Base-by-base conservation (phyloP, 2,329 filamentous ascomycete genomes). In the Beauveria sp. region DNA sequence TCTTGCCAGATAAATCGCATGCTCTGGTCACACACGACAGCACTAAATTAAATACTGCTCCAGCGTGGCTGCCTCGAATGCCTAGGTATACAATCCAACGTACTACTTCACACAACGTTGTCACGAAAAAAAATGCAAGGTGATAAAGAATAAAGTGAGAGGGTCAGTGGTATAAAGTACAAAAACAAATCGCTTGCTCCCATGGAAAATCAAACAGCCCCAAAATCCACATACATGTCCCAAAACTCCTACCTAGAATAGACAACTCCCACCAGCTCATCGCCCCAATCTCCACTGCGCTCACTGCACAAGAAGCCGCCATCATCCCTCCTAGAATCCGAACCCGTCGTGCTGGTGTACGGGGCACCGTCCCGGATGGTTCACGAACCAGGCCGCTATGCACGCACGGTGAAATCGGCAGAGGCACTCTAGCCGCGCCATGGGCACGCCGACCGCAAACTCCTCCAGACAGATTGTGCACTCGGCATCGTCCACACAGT, bases 391-490 rank as follows among this genome's bases (percentile, higher is more conserved):
- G 8, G 80, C 79, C 43, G 77, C 75, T 64, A 88, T 87, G 69
- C 85, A 88, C 22, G 74, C 70, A 50, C 78, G 72, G 67, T 88
- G 85, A 67, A 88, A 88, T 20, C 84, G 79, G 68, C 85, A 88
- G 28, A 88, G 77, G 66, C 85, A 88, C 71, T 88, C 85, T 53
- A 88, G 72, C 48, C 85, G 76, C n/a, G 82, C 85, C 85, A 88
- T 87, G 28, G 78, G 72, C 30, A 82, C 79, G 2, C 84, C 84
- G 0, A 81, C 83, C 62, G 83, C 79, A 63, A 86, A 87, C 69
- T 88, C 85, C 66, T 88, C 85, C 3, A 88, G 75, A 65, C 85
- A 88, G 55, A 88, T 88, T 5, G 84, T 87, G 68, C 85, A 88
- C 71, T 88, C 85, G 3, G 84, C 85, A 62, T 83, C 82, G 64